Conservation (phyloP, 257 asterid genomes). For the Salvia hispanica region DNA sequence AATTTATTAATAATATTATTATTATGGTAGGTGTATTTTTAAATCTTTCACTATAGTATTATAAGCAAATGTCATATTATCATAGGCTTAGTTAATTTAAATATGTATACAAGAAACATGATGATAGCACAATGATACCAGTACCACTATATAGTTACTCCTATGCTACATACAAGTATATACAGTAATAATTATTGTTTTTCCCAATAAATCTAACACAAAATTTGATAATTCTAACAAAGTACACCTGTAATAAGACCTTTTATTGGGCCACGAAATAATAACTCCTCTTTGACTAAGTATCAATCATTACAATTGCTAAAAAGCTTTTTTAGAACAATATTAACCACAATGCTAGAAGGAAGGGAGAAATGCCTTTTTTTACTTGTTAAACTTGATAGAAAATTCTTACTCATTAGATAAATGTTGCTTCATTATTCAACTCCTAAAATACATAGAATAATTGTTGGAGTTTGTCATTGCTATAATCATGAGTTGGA, state of each 20-base stretch:
- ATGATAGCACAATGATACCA: not conserved
- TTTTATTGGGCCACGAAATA: constrained; percentile 22
- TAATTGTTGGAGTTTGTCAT: no score
- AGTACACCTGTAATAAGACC: constrained; percentile 11
- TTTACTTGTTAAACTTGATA: no score
- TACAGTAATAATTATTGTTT: no score
- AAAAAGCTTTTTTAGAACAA: not conserved
- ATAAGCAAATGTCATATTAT: no score
- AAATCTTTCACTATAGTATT: not conserved
- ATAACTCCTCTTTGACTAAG: constrained; percentile 33
- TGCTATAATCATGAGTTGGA: not conserved
- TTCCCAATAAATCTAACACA: not conserved
- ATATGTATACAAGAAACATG: not conserved
- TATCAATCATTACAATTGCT: constrained; percentile 9
- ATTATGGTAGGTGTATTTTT: not conserved
- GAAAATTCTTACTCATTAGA: no score
- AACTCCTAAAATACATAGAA: no score
- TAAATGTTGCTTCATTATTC: no score
- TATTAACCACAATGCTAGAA: no score
- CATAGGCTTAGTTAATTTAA: not conserved
- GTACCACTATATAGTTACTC: no score
- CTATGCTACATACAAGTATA: no score
- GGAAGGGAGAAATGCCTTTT: no score
- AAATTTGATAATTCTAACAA: not conserved
- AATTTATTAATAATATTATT: not conserved